Base-by-base conservation (phyloP, 176 grass and related monocot genomes). In the Ensete glaucum region DNA sequence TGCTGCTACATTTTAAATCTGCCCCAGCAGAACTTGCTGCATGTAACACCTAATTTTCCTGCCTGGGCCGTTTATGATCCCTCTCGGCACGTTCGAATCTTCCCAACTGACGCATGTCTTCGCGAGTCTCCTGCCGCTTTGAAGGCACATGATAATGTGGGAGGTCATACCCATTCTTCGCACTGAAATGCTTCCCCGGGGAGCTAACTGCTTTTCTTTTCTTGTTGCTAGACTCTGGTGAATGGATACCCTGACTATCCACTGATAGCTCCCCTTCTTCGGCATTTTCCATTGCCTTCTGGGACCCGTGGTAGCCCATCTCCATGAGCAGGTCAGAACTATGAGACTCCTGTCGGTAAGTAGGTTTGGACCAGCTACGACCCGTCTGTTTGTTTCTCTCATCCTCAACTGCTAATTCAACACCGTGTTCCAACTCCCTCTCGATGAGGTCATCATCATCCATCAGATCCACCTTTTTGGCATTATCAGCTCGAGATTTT, bases 351-450 rank as follows among this genome's bases (percentile, higher is more conserved):
- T 79, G 52, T 21, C 52, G 54, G 52, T 69, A 69, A 7, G 19
- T 23, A 49, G 52, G 52, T 53, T 69, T 79, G 3, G 53, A 58
- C 53, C 65, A 70, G 26, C 15, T 50, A 20, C 70, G 77, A 43
- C 53, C 58, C 53, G 69, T 66, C 17, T 48, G 25, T 25, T 79
- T 79, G 17, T 68, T 79, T 26, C 27, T 65, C 50, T 79, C 77
- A 2, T 86, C 84, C 71, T 84, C 76, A 1, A 85, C 88, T 72
- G 85, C 93, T 65, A 85, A 81, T 79, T 92, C 93, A 64, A 88
- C 87, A 29, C 87, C 89, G 79, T 92, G 83, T 69, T 96, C 93
- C 77, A 96, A 75, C 80, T 92, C 93, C 73, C 93, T 92, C 79
- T 87, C 87, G 13, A 88, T 85, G 29, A 92, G 87, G 52, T 86